Evolutionary conservation across 768 basidiomycete species (phyloP), one percentile per base, ranked within the genome.

Genomic region (Calocybe indica): DNA sequence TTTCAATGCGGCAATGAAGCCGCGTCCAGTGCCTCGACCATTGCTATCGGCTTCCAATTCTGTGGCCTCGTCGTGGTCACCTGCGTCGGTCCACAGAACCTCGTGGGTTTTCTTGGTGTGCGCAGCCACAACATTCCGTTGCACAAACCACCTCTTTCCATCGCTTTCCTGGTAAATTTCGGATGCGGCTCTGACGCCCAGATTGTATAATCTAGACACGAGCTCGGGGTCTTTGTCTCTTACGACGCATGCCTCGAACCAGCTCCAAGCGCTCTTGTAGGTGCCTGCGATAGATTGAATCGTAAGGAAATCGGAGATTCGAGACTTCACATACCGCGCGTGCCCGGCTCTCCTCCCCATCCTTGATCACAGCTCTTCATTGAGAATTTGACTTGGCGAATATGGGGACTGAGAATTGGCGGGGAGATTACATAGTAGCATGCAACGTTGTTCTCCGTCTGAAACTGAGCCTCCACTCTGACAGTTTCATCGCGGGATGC

Each of bases 241-340:
- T 22, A 22, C 4, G 2, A 22, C 22, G 22, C 47, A 28, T 49
- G 59, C 64, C 46, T 67, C 66, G 15, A 67, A 67, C 67, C 67
- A 68, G 13, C 61, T 62, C 35, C 48, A 60, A 5, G 66, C 65
- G 1, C 58, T 60, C 22, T 60, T 52, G 46, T 64, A 66, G 6
- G 56, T 51, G 5, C 57, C 67, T 68, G 37, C 28, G 6, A 15
- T 6, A 7, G 8, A 38, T 7, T 31, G 36, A n/a, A 31, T 1
- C 29, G n/a, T 29, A 31, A 8, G 41, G 15, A 12, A 40, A 12
- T 15, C 9, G 39, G 11, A 36, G 30, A 22, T 8, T 9, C 8
- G 39, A 32, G 36, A 29, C 2, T n/a, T 29, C 11, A 42, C 44
- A n/a, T 35, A 64, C 64, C 59, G 52, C 15, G 34, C 22, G 53